Conservation (phyloP, 2,329 filamentous ascomycete species). For the Magnaporthiopsis rhizophila region DNA sequence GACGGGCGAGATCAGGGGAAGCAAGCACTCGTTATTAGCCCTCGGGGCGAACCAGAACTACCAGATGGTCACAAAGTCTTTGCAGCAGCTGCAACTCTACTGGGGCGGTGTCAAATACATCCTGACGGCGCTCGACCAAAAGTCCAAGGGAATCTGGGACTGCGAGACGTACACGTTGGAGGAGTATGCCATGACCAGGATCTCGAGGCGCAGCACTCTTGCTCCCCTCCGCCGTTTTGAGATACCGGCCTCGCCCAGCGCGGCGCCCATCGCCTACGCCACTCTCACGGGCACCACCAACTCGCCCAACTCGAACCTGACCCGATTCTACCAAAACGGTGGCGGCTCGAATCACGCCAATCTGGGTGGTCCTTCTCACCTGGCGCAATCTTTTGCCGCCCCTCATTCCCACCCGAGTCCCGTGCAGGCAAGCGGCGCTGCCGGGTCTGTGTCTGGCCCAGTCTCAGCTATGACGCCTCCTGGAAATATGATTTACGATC, state of each 20-base stretch:
- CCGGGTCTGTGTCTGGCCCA: not conserved
- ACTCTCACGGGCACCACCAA: constrained; percentile 74
- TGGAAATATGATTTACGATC: constrained; percentile 53
- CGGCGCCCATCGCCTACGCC: constrained; percentile 66
- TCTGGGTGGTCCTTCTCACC: not conserved
- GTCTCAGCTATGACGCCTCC: constrained; percentile 39
- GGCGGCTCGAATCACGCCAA: constrained; percentile 16
- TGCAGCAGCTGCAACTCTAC: constrained; percentile 73
- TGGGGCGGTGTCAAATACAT: constrained; percentile 88
- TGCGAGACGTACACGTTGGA: constrained; percentile 60
- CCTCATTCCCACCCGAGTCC: not conserved
- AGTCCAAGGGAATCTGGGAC: constrained; percentile 79
- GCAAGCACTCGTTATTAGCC: constrained; percentile 68
- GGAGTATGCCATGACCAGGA: constrained; percentile 67
- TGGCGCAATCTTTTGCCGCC: not conserved
- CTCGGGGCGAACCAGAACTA: constrained; percentile 82
- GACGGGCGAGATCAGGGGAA: constrained; percentile 17
- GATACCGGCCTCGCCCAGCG: constrained; percentile 40
- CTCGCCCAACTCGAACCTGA: constrained; percentile 75
- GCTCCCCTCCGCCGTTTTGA: constrained; percentile 35
- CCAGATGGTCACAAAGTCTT: constrained; percentile 74
- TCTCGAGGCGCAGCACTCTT: constrained; percentile 36
- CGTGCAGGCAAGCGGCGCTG: not conserved
- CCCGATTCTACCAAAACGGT: constrained; percentile 65
- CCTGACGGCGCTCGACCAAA: constrained; percentile 76